Conservation (phyloP, 2,329 filamentous ascomycete species). For the Nakataea oryzae region DNA sequence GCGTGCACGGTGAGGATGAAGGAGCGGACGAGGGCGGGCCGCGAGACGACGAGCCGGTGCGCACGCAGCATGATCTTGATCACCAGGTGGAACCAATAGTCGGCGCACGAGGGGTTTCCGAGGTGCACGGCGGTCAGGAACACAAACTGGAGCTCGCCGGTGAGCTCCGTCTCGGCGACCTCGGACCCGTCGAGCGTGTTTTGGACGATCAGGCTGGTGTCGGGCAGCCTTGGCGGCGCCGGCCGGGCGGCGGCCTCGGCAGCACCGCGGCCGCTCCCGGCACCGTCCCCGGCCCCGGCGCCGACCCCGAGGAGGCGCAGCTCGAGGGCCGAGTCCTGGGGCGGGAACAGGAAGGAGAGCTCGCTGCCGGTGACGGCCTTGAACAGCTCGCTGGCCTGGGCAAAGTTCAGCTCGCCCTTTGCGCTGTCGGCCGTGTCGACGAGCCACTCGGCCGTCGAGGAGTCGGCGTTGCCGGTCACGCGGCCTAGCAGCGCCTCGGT, state of each 20-base stretch:
- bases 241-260: background rate
- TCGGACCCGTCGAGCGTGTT: slow-evolving; percentile 11
- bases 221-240: slow-evolving; percentile 8
- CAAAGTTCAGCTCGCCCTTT: slow-evolving; percentile 27
- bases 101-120: slow-evolving; percentile 46
- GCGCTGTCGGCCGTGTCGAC: slow-evolving; percentile 43
- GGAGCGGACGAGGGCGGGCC: slow-evolving; percentile 32
- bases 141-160: slow-evolving; percentile 51
- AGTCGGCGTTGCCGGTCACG: slow-evolving; percentile 29
- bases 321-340: slow-evolving; percentile 27
- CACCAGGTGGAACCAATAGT: slow-evolving; percentile 51
- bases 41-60: slow-evolving; percentile 28
- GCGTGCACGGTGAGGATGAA: slow-evolving; percentile 41
- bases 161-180: slow-evolving; percentile 29
- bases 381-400: slow-evolving; percentile 23
- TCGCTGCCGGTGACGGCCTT: slow-evolving; percentile 22
- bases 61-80: slow-evolving; percentile 40
- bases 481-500: slow-evolving; percentile 31
- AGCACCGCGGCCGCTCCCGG: slow-evolving; percentile 2
- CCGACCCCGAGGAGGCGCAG: slow-evolving; percentile 17
- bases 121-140: slow-evolving; percentile 48
- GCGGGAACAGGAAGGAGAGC: slow-evolving; percentile 37
- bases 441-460: slow-evolving; percentile 29
- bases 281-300: background rate
- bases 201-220: slow-evolving; percentile 15